Evolutionary conservation across 1,284 basidiomycete species (phyloP).

Genomic region (Apiotrichum mycotoxinovorans): DNA sequence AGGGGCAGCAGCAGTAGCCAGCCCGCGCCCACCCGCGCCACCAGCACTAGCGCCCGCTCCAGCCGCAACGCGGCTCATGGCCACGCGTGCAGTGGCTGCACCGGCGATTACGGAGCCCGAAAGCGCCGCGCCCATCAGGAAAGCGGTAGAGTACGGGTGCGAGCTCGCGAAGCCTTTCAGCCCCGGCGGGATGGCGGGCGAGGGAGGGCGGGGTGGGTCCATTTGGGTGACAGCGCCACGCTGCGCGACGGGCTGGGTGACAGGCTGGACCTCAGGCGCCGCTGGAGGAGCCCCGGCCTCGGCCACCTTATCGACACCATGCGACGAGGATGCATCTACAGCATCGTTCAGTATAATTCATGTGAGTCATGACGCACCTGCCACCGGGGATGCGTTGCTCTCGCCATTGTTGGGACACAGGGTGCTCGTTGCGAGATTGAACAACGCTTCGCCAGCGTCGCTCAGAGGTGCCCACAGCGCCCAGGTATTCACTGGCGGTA

Average conservation of each 20-base stretch:
- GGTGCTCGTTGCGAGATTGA: not conserved
- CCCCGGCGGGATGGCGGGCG: conserved; percentile 5
- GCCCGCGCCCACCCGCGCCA: not conserved
- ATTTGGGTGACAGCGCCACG: not conserved
- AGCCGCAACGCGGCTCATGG: not conserved
- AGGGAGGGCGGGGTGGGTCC: not conserved
- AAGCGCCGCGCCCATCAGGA: conserved; percentile 15
- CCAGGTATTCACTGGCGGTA: not conserved
- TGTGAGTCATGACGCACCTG: not conserved
- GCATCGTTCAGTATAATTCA: no score
- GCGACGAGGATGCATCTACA: no score
- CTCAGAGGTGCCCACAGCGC: conserved; percentile 1
- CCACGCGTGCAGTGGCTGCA: not conserved
- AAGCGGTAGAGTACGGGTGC: conserved; percentile 20
- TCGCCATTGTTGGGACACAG: not conserved
- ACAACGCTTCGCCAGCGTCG: conserved; percentile 3
- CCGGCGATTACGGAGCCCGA: conserved; percentile 9
- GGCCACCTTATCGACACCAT: no score
- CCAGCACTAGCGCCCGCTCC: not conserved
- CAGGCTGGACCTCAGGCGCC: not conserved
- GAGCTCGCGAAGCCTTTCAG: conserved; percentile 2
- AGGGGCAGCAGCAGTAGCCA: not conserved
- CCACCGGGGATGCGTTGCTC: not conserved
- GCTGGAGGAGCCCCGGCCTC: not conserved
- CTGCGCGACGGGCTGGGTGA: no score